Conservation (phyloP, 352 stramenopile genomes). For the Globisporangium solare region DNA sequence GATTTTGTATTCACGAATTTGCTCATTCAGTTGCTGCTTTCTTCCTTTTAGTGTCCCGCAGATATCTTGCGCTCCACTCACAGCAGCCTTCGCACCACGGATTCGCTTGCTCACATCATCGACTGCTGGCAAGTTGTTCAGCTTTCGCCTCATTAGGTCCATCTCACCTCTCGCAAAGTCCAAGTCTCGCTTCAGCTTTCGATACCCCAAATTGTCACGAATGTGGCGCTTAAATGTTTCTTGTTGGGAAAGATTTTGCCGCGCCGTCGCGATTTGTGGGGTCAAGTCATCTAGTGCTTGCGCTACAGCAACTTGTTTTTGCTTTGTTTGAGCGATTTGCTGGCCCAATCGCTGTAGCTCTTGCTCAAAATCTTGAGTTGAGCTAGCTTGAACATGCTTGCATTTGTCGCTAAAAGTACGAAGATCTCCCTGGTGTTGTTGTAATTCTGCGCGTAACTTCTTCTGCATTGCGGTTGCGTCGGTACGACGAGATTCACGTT, state of each 20-base stretch:
- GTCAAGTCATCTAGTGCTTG: conserved; percentile 40
- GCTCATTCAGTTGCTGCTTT: conserved; percentile 44
- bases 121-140: conserved; percentile 42
- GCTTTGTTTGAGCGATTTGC: conserved; percentile 35
- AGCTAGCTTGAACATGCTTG: conserved; percentile 31
- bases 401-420: conserved; percentile 37
- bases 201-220: conserved; percentile 74
- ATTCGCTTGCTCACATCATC: conserved; percentile 50
- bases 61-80: conserved; percentile 27
- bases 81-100: conserved; percentile 20
- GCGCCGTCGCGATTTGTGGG: conserved; percentile 39
- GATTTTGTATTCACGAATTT: conserved; percentile 60
- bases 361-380: conserved; percentile 34
- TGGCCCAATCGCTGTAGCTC: conserved; percentile 38
- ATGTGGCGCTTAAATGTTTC: conserved; percentile 70
- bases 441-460: conserved; percentile 30
- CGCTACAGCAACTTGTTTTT: conserved; percentile 30
- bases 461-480: conserved; percentile 25
- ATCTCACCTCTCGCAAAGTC: conserved; percentile 32
- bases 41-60: conserved; percentile 41
- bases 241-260: conserved; percentile 36
- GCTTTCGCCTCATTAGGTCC: conserved; percentile 33
- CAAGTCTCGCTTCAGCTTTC: conserved; percentile 44
- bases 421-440: conserved; percentile 37
- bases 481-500: conserved; percentile 31